Conservation (phyloP, 495 filamentous ascomycete species). For the Annulohypoxylon maeteangense region DNA sequence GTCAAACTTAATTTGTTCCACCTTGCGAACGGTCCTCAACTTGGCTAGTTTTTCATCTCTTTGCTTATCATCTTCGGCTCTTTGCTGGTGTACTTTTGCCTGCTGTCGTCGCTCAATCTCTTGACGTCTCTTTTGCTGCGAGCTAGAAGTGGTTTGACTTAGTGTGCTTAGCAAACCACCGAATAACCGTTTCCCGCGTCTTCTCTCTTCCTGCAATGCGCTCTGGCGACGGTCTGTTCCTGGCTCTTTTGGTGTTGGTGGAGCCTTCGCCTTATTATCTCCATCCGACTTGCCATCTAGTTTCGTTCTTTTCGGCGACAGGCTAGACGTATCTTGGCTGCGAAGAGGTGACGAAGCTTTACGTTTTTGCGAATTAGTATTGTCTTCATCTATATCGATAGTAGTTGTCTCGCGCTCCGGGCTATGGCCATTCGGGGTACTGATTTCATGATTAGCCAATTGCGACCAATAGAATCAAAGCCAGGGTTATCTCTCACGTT, state of each 20-base stretch:
- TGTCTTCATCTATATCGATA: conserved; percentile 23
- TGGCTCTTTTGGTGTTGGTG: conserved; percentile 49
- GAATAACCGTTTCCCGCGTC: conserved; percentile 88
- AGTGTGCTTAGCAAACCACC: conserved; percentile 88
- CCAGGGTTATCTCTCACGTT: conserved; percentile 30
- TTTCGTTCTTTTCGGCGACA: conserved; percentile 45
- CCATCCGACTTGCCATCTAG: conserved; percentile 44
- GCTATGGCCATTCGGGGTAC: conserved; percentile 31
- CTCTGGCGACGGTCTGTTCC: conserved; percentile 54
- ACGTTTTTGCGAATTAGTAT: conserved; percentile 35
- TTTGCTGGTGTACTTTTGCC: conserved; percentile 80
- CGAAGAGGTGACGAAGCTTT: conserved; percentile 40
- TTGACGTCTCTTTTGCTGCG: conserved; percentile 75
- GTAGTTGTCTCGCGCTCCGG: conserved; percentile 30
- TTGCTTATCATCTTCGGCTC: conserved; percentile 71
- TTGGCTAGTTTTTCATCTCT: conserved; percentile 70
- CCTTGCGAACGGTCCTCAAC: conserved; percentile 66
- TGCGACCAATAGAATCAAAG: conserved; percentile 28
- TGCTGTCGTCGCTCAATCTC: conserved; percentile 93
- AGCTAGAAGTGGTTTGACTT: conserved; percentile 76
- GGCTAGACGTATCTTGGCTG: conserved; percentile 22
- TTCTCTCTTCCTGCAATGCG: conserved; percentile 78
- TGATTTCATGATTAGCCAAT: conserved; percentile 32
- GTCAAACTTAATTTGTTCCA: conserved; percentile 81
- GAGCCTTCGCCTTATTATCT: conserved; percentile 38